phyloP scores from a whole-genome alignment of 495 filamentous ascomycete species.

The Neurospora cerealis region DNA sequence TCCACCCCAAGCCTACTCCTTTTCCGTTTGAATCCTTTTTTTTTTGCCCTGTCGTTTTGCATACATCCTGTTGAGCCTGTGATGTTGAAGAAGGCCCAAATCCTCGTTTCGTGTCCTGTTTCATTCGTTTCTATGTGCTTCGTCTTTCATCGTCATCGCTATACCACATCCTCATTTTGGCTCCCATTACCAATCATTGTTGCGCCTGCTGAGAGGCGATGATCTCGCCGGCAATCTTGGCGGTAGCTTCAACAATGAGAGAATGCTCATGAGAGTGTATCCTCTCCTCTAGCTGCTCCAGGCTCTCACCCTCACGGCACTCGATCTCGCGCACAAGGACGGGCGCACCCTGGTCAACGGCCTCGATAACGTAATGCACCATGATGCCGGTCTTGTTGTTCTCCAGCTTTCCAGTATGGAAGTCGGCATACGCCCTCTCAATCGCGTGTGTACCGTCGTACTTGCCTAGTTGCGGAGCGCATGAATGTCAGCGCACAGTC shows the following conservation, averaged over 20 bases:
- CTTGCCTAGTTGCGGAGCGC: conserved; percentile 29
- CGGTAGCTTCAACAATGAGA: conserved; percentile 58
- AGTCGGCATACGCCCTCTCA: conserved; percentile 66
- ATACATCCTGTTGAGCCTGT: background rate
- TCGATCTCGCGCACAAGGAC: conserved; percentile 64
- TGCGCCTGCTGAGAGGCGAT: conserved; percentile 2
- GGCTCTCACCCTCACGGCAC: conserved; percentile 54
- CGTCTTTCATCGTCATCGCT: background rate
- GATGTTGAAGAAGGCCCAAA: background rate
- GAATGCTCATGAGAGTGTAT: conserved; percentile 65
- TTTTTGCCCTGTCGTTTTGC: background rate
- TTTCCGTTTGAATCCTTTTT: background rate
- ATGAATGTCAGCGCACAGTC: background rate
- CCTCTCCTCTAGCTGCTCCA: conserved; percentile 56
- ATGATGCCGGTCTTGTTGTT: conserved; percentile 73
- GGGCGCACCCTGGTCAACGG: conserved; percentile 73
- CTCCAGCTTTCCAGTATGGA: conserved; percentile 57
- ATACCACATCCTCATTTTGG: background rate
- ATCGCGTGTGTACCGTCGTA: conserved; percentile 78
- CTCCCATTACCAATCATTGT: background rate
- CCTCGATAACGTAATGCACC: conserved; percentile 79
- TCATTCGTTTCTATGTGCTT: background rate
- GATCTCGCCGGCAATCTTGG: conserved; percentile 39
- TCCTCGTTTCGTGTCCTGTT: background rate
- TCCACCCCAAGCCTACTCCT: background rate